Percentiles rank a stretch among this genome's conserved stretches.
These are phyloP conservation scores for Cyberlindnera misumaiensis DNA, from an alignment of 805 yeast species.

Conservation along the genomic window DNA sequence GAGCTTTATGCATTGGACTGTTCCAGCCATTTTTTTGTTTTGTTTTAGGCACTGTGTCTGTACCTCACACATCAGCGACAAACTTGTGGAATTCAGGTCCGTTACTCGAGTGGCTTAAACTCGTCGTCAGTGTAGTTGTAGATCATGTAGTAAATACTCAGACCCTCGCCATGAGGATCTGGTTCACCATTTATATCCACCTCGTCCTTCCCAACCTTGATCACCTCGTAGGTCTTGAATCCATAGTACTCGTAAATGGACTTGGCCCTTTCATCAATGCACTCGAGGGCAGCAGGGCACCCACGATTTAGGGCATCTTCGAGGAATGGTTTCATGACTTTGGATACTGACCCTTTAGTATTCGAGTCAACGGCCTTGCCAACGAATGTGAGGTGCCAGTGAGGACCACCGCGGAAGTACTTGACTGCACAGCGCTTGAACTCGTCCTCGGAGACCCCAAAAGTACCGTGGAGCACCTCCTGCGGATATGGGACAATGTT, in stretches of 20 bases:
- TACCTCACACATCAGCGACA: too few species aligned
- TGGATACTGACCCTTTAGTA: conserved; percentile 12
- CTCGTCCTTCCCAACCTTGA: conserved; percentile 9
- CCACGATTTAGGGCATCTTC: conserved; percentile 12
- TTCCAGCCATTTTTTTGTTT: too few species aligned
- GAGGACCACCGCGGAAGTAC: conserved; percentile 7
- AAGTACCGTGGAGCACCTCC: conserved; percentile 5
- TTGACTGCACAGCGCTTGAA: conserved; percentile 5
- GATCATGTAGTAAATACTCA: conserved; percentile 13
- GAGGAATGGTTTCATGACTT: conserved; percentile 16
- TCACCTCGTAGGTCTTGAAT: conserved; percentile 10
- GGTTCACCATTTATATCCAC: conserved; percentile 9
- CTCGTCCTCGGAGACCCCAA: conserved; percentile 6
- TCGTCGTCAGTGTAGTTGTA: conserved; percentile 7
- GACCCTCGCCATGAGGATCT: conserved; percentile 10
- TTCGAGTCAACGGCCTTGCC: conserved; percentile 7
- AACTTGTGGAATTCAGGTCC: background rate
- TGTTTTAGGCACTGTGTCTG: too few species aligned
- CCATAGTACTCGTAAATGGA: conserved; percentile 16
- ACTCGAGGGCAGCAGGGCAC: conserved; percentile 14
- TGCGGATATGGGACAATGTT: conserved; percentile 7
- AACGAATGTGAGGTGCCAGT: conserved; percentile 13
- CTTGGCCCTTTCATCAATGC: conserved; percentile 14
- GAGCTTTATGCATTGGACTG: too few species aligned
- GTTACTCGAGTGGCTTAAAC: background rate